Conservation (phyloP, 345 rosid genomes). For the Gossypium anomalum region DNA sequence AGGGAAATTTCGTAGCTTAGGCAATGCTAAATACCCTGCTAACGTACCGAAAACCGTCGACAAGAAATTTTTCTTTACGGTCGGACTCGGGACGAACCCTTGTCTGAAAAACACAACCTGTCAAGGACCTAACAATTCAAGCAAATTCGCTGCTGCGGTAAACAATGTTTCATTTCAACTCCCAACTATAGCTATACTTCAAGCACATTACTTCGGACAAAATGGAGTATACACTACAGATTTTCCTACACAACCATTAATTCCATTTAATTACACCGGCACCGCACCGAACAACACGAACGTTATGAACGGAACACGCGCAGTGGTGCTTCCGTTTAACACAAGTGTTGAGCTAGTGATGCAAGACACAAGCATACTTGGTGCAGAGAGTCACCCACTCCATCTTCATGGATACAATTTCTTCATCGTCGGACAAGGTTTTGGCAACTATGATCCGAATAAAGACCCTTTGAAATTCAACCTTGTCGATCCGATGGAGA, state of each 20-base stretch:
- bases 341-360: conserved; percentile 37
- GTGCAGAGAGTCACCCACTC: conserved; percentile 37
- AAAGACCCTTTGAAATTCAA: conserved; percentile 33
- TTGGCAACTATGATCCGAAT: conserved; percentile 30
- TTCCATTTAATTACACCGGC: conserved; percentile 34
- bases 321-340: conserved; percentile 29
- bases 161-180: conserved; percentile 40
- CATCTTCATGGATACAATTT: conserved; percentile 40
- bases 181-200: conserved; percentile 40
- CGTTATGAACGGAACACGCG: conserved; percentile 26
- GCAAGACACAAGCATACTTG: conserved; percentile 38
- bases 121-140: conserved; percentile 39
- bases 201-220: conserved; percentile 38
- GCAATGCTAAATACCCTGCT: conserved; percentile 36
- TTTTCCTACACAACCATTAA: conserved; percentile 29
- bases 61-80: conserved; percentile 37
- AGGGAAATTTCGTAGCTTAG: conserved; percentile 34
- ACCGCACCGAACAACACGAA: conserved; percentile 32
- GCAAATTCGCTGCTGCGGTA: conserved; percentile 38
- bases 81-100: conserved; percentile 37
- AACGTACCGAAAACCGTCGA: conserved; percentile 35
- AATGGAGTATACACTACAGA: conserved; percentile 40
- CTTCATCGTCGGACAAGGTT: conserved; percentile 34
- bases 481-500: conserved; percentile 34
- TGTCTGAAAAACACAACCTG: conserved; percentile 40